These are phyloP conservation scores for Trametes punicea DNA, from an alignment of 768 basidiomycete genomes.

Conservation along the genomic window DNA sequence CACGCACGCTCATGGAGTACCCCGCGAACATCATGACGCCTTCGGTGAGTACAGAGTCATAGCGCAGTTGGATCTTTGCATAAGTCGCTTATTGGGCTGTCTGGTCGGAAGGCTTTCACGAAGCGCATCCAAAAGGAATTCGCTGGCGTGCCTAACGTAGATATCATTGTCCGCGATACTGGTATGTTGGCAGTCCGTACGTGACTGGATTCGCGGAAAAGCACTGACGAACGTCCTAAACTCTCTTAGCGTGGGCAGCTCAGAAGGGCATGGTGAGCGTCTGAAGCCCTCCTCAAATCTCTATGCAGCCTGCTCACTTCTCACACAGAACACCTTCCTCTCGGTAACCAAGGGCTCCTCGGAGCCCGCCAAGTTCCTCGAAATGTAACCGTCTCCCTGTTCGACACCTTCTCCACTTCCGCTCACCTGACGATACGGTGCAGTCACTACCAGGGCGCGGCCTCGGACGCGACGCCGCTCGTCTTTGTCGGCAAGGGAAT, in stretches of 20 bases:
- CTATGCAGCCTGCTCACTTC: background rate
- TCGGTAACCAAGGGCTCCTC: slow-evolving; percentile 80
- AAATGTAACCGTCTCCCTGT: slow-evolving; percentile 54
- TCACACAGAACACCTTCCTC: slow-evolving; percentile 59
- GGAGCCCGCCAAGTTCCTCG: slow-evolving; percentile 84
- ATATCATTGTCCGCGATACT: slow-evolving; percentile 70
- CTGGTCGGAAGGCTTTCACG: slow-evolving; percentile 51
- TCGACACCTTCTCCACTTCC: background rate
- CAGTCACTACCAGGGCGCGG: slow-evolving; percentile 81
- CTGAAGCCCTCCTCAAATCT: background rate
- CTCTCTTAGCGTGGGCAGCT: slow-evolving; percentile 65
- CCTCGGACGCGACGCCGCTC: slow-evolving; percentile 55
- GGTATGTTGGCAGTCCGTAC: slow-evolving; percentile 40
- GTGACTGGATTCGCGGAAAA: background rate
- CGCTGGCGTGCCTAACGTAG: slow-evolving; percentile 59
- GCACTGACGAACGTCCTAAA: background rate
- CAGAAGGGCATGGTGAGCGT: slow-evolving; percentile 73
- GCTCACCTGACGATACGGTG: background rate
- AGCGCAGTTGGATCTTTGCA: background rate
- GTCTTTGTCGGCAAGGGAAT: slow-evolving; percentile 86
- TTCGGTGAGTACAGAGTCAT: slow-evolving; percentile 42
- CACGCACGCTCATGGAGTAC: slow-evolving; percentile 81
- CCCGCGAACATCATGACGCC: slow-evolving; percentile 88
- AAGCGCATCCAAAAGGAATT: slow-evolving; percentile 70
- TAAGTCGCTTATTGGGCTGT: background rate